Percentiles rank a stretch among this genome's conserved stretches.
These are phyloP conservation scores for Microsporum canis DNA, from an alignment of 2,329 filamentous ascomycete species.

Conservation along the genomic window DNA sequence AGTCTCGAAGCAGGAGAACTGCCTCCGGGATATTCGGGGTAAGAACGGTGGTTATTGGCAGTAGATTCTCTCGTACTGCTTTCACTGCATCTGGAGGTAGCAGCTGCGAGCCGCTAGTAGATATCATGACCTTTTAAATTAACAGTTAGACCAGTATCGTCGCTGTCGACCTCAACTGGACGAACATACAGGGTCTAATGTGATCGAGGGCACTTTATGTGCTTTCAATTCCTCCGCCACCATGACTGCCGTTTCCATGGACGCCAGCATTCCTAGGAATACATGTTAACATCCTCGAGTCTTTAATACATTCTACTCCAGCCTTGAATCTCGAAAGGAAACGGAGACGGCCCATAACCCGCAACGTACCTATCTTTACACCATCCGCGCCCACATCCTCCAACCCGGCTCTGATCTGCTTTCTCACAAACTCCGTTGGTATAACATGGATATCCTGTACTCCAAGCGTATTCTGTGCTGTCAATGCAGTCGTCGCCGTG, in stretches of 20 bases:
- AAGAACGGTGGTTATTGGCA: slow-evolving; percentile 36
- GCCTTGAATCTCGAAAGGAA: no score
- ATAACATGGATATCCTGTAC: slow-evolving; percentile 71
- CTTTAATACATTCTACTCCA: not conserved
- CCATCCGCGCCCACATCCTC: slow-evolving; percentile 80
- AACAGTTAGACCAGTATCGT: slow-evolving; percentile 3
- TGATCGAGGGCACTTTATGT: slow-evolving; percentile 47
- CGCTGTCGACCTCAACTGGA: not conserved
- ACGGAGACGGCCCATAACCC: no score
- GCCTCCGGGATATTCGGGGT: slow-evolving; percentile 42
- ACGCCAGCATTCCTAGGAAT: slow-evolving; percentile 67
- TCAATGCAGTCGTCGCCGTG: slow-evolving; percentile 88
- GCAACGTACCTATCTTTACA: slow-evolving; percentile 67
- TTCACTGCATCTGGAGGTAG: slow-evolving; percentile 35
- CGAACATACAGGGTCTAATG: slow-evolving; percentile 61
- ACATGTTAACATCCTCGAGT: not conserved
- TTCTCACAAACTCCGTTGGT: slow-evolving; percentile 65
- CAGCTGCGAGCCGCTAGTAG: slow-evolving; percentile 38
- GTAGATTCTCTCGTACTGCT: slow-evolving; percentile 29
- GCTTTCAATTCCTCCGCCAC: slow-evolving; percentile 53
- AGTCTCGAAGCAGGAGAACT: slow-evolving; percentile 33
- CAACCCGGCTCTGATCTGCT: slow-evolving; percentile 75
- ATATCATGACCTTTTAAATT: slow-evolving; percentile 66
- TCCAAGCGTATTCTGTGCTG: slow-evolving; percentile 86
- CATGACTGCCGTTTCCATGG: slow-evolving; percentile 55